Evolutionary conservation across 768 basidiomycete genomes (phyloP), one percentile per base, ranked within the genome.

Genomic region (Flagelloscypha sp.): DNA sequence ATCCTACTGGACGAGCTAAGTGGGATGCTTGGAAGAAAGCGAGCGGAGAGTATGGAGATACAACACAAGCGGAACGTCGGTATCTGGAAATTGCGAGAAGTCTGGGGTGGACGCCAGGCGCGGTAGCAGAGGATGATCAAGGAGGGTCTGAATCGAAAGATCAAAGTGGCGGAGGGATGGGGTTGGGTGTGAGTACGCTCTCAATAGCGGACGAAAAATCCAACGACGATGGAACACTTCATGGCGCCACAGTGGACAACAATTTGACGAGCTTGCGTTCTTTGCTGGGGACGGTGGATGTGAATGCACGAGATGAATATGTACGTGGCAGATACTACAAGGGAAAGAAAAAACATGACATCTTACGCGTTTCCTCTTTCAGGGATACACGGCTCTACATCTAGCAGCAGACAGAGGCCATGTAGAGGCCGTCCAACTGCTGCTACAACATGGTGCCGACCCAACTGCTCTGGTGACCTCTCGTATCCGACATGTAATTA

Each of bases 301-400:
- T 89, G 35, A 67, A 93, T 54, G 62, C 57, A 24, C 53, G 58
- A 24, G 87, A 93, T 41, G 76, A 81, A 62, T 84, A 72, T 63
- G 90, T 92, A 55, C 55, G 80, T 59, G 28, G 19, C 10, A n/a
- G 18, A n/a, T n/a, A n/a, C n/a, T n/a, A n/a, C n/a, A n/a, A n/a
- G n/a, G n/a, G n/a, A n/a, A n/a, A n/a, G n/a, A n/a, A n/a, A n/a
- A n/a, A n/a, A n/a, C n/a, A n/a, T n/a, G n/a, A 20, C 18, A 20
- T 19, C 24, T 27, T 31, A 7, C 7, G 15, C 12, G n/a, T 42
- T 11, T 29, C 12, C 29, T 12, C 37, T 33, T 30, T 13, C 48
- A 95, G 92, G 90, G 87, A 23, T 90, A 89, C 53, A 86, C 89
- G 1, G 70, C 90, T 6, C 58, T 95, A 13, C 92, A 95, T 48